These are phyloP conservation scores for Excoecaria agallocha DNA, from an alignment of 345 rosid species.

Conservation along the genomic window DNA sequence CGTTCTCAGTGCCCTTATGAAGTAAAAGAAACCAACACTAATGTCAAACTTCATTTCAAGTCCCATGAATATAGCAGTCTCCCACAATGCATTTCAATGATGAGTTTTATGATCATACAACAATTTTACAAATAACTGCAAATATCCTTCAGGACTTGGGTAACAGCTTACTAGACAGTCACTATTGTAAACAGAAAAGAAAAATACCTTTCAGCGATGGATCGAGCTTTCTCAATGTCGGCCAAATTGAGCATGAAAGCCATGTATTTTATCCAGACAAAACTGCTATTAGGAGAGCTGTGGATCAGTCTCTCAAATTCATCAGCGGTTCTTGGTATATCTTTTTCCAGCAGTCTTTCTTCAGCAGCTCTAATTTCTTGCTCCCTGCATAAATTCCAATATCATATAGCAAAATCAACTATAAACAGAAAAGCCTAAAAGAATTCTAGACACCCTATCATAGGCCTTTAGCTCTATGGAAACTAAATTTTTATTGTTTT, in stretches of 20 bases:
- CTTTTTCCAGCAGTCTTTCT: conserved; percentile 76
- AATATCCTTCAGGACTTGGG: background rate
- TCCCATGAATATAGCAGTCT: background rate
- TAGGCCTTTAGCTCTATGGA: too few species aligned
- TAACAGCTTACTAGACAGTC: background rate
- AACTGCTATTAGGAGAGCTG: conserved; percentile 93
- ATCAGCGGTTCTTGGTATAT: conserved; percentile 75
- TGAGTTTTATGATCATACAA: background rate
- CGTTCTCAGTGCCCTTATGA: conserved; percentile 80
- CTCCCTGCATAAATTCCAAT: conserved; percentile 50
- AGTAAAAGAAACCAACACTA: background rate
- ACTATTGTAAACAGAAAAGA: background rate
- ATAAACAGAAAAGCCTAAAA: background rate
- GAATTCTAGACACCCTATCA: background rate
- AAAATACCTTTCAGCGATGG: conserved; percentile 81
- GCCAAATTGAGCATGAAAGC: conserved; percentile 75
- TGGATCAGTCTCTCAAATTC: conserved; percentile 89
- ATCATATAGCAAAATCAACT: background rate
- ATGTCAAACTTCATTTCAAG: background rate
- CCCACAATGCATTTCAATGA: background rate
- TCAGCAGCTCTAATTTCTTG: conserved; percentile 85
- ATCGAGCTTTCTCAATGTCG: conserved; percentile 85
- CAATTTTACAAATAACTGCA: background rate
- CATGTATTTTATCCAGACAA: conserved; percentile 91
- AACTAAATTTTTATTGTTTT: background rate